Base-by-base conservation (phyloP, 2,329 filamentous ascomycete genomes). In the Mycocentrospora acerina region DNA sequence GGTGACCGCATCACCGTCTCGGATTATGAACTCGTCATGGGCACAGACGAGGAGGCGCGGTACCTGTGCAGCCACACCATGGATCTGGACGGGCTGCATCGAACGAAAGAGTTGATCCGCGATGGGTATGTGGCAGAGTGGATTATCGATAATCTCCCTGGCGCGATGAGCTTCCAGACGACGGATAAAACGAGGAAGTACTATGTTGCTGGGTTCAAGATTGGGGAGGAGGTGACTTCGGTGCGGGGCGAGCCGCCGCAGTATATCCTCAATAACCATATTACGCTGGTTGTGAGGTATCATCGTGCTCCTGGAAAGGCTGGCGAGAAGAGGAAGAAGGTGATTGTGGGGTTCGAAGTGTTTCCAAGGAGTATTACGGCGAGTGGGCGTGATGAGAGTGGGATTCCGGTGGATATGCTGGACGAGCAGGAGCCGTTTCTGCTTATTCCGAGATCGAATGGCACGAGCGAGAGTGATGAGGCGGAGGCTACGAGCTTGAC, bases 81-180 rank as follows among this genome's bases (percentile, higher is more conserved):
- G 12, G 78, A 79, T 46, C 76, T 80, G 26, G 73, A 75, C 30
- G 85, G 83, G 31, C 67, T 94, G 41, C 76, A 78, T 53, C 79
- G 81, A 61, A 85, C 86, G 4, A 80, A 79, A 53, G 75, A 90
- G 46, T 71, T 95, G 57, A 83, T 95, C 26, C 79, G 78, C 44
- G 80, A 90, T 36, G 87, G 86, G 24, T 94, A 93, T 64, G 82
- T 93, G n/a, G 83, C 84, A 2, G 89, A 95, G 67, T 95, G 89
- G 90, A 94, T 95, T 52, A 86, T 93, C 48, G 89, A 95, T 67
- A 95, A 95, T 57, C 75, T 95, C 8, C 89, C 90, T 1, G 89
- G 89, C 6, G 89, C 89, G 24, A 94, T 89, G 7, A 90, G 85
- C 64, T 94, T 94, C 60, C 85, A 93, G 18, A 91, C 87, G 0